Base-by-base conservation (phyloP, 2,329 filamentous ascomycete genomes). In the Coleophoma eucalyptorum region DNA sequence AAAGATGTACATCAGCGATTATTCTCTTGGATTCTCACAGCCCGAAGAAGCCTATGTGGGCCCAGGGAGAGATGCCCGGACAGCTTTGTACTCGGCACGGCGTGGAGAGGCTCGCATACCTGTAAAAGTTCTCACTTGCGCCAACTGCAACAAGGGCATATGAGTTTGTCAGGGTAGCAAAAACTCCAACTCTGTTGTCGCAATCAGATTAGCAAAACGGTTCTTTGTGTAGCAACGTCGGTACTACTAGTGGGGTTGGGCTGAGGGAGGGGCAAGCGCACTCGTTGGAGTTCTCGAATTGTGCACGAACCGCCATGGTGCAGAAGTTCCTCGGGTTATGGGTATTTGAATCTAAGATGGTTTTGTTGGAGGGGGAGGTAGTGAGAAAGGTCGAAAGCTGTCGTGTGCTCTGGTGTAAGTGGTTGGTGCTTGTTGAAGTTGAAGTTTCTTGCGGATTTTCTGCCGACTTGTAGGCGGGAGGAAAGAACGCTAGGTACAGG, bases 91-190 rank as follows among this genome's bases (percentile, higher is more conserved):
- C 19, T 31, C 13, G 12, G 19, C 42, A 12, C 19, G 12, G 21
- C 2, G 7, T 18, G 35, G n/a, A 49, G 35, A 43, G 48, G 60
- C 72, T 55, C 26, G 26, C 26, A 26, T 69, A 87, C 84, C 83
- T 92, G 84, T 97, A 97, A 74, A 99, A 99, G 82, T 97, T 97
- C 79, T 97, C 92, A 67, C 90, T 96, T 63, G 90, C 92, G 67
- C 94, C 94, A 60, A 96, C 84, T 58, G 93, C 92, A 63, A 97
- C 90, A 64, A 99, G 81, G 63, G 92, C 91, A 73, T 96, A 99
- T 54, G 90, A 93, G 75, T 99, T 99, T 62, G 94, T 99, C 69
- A 99, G 87, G 55, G 90, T 96, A 55, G 92, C 76, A 73, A 99
- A 99, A 68, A 97, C 94, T 70, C 94, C 94, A 68, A 99, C 89